phyloP scores from a whole-genome alignment of 2,329 filamentous ascomycete species.

The Penicillium oxalicum region DNA sequence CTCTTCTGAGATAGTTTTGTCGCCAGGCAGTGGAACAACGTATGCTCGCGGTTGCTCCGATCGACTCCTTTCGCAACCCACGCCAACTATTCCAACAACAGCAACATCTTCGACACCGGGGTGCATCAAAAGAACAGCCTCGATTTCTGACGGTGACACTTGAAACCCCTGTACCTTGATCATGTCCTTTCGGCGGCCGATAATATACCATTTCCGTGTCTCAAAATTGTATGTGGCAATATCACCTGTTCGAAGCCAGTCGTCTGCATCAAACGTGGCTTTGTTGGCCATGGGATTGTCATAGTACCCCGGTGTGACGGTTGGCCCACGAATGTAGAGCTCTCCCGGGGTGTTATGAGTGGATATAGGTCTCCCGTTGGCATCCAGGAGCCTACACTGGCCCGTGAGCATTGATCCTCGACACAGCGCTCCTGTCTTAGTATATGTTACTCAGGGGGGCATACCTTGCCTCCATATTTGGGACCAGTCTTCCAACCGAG shows the following conservation, averaged over 20 bases:
- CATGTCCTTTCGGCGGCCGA: conserved; percentile 49
- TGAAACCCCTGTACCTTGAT: conserved; percentile 53
- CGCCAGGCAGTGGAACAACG: conserved; percentile 39
- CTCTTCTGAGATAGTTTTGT: no score
- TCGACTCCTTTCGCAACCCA: conserved; percentile 28
- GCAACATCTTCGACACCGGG: conserved; percentile 46
- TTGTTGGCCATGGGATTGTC: conserved; percentile 47
- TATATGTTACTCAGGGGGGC: no score
- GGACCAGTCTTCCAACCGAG: conserved; percentile 45
- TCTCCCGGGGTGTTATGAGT: conserved; percentile 47
- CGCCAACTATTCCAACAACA: conserved; percentile 42
- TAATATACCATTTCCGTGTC: conserved; percentile 50
- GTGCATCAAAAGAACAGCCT: conserved; percentile 45
- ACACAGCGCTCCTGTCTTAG: no score
- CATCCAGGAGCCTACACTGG: conserved; percentile 49
- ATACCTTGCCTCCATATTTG: conserved; percentile 44
- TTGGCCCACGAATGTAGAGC: conserved; percentile 50
- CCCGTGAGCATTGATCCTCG: no score
- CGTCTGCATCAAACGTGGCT: conserved; percentile 45
- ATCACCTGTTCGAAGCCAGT: conserved; percentile 54
- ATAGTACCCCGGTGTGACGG: conserved; percentile 50
- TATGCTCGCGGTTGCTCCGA: conserved; percentile 44
- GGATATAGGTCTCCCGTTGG: conserved; percentile 50
- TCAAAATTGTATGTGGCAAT: conserved; percentile 43
- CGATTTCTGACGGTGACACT: conserved; percentile 48